Base-by-base conservation (phyloP, 2,329 filamentous ascomycete genomes). In the Sordariomycetes sp. region DNA sequence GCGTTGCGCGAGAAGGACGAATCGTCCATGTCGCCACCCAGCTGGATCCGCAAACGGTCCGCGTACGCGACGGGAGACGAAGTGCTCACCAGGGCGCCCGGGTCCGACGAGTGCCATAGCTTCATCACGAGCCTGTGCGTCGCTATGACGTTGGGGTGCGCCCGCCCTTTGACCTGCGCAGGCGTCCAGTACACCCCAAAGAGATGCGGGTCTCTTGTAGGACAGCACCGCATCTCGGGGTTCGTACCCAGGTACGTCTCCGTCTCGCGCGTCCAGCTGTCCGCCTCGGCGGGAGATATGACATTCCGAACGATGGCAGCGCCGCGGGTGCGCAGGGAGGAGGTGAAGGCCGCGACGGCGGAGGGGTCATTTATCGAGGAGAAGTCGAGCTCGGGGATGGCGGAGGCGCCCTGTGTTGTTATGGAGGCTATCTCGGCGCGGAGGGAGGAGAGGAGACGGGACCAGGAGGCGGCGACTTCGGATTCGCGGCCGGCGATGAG, bases 31-130 rank as follows among this genome's bases (percentile, higher is more conserved):
- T 57, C 59, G 48, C 66, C 70, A 54, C 56, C 20, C 2, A 54
- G 50, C 39, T 57, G 55, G 22, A 85, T 82, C 10, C 79, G 75
- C 48, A 85, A 69, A 2, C 81, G 75, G 62, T 86, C 84, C 3
- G 79, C 82, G 61, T 86, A 86, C 24, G 76, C 72, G 13, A 85
- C 66, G 1, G 82, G 81, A n/a, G 66, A 68, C 56, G 66, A 63
- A 32, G 70, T 65, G 61, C 65, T 67, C n/a, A 80, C 76, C 45
- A 70, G 68, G 8, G 74, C 70, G 13, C 67, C 64, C 2, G 72
- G 70, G 59, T 80, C 73, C 13, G 69, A 71, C 2, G 76, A 77
- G 60, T 63, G 72, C 81, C 79, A 84, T 60, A 81, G 64, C 28
- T 22, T 51, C 70, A 74, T 74, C 62, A 80, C 74, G 20, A 84